Evolutionary conservation across 2,329 filamentous ascomycete species (phyloP).

Genomic region (Rhynchosporium agropyri): DNA sequence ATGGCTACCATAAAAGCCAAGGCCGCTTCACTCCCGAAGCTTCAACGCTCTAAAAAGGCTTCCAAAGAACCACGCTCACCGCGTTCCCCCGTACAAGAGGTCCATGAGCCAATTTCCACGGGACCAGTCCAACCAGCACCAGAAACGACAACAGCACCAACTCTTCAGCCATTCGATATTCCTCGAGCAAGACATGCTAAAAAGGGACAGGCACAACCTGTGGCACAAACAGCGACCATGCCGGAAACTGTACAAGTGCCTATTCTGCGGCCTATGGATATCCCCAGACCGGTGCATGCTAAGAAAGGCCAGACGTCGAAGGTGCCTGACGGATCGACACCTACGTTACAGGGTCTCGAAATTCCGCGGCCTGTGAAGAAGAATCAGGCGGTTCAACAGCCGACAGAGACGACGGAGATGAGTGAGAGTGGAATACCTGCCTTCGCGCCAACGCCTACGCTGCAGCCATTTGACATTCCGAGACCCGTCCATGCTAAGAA

Average conservation of each 20-base stretch:
- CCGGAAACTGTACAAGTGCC: too few relatives aligned
- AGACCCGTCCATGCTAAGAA: not conserved
- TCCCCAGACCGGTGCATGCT: slow-evolving; percentile 2
- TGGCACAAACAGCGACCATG: too few relatives aligned
- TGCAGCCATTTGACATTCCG: not conserved
- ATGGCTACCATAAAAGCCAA: not conserved
- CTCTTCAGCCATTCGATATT: not conserved
- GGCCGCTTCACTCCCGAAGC: not conserved
- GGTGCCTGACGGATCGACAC: not conserved
- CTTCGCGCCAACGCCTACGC: too few relatives aligned
- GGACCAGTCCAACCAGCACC: not conserved
- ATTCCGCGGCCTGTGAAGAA: too few relatives aligned
- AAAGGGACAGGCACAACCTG: too few relatives aligned
- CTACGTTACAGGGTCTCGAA: not conserved
- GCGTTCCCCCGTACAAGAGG: not conserved
- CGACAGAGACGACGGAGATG: too few relatives aligned
- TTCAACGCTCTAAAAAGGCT: not conserved
- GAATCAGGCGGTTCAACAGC: too few relatives aligned
- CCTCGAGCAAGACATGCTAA: too few relatives aligned
- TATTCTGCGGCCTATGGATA: not conserved
- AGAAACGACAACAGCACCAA: not conserved
- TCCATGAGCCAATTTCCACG: not conserved
- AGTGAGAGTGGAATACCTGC: too few relatives aligned
- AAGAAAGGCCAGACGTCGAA: not conserved
- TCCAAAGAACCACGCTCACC: not conserved